A percentile compares a stretch with the other conserved stretches of the same genome.
Evolutionary conservation across 768 basidiomycete genomes (phyloP).

Genomic region (Cyathus striatus): DNA sequence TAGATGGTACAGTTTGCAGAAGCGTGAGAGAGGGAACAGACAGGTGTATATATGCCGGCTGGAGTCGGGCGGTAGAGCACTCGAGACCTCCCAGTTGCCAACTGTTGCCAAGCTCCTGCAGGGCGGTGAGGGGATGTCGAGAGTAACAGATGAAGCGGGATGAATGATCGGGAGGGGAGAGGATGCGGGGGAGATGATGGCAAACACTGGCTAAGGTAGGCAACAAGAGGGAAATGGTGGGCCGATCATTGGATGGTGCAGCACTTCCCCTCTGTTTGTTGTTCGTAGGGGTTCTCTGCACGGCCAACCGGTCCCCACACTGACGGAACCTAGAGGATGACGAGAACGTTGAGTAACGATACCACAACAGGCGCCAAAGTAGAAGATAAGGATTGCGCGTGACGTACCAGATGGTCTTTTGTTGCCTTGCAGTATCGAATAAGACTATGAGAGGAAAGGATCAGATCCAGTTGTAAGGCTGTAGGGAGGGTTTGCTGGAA

Average conservation of each 20-base stretch:
- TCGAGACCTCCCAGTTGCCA: too few relatives aligned
- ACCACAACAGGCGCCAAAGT: background rate
- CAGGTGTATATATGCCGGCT: conserved; percentile 1
- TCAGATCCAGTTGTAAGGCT: conserved; percentile 6
- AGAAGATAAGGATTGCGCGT: background rate
- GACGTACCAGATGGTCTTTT: conserved; percentile 64
- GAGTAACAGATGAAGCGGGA: background rate
- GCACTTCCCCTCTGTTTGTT: conserved; percentile 51
- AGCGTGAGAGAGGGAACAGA: conserved; percentile 3
- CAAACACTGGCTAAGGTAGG: background rate
- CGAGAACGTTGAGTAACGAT: conserved; percentile 1
- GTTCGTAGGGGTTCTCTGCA: conserved; percentile 89
- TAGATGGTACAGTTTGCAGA: conserved; percentile 8
- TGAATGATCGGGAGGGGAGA: background rate
- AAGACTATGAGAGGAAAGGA: conserved; percentile 46
- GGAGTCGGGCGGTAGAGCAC: conserved; percentile 1
- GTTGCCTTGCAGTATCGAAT: conserved; percentile 94
- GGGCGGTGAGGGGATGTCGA: too few relatives aligned
- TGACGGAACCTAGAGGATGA: conserved; percentile 68
- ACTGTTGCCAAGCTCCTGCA: too few relatives aligned
- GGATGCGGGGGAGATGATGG: background rate
- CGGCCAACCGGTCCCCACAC: conserved; percentile 96
- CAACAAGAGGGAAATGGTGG: background rate
- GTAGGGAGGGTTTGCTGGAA: background rate
- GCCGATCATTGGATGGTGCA: conserved; percentile 54